These are phyloP conservation scores for Rhododendron molle DNA, from an alignment of 148 eudicot genomes.

Conservation along the genomic window DNA sequence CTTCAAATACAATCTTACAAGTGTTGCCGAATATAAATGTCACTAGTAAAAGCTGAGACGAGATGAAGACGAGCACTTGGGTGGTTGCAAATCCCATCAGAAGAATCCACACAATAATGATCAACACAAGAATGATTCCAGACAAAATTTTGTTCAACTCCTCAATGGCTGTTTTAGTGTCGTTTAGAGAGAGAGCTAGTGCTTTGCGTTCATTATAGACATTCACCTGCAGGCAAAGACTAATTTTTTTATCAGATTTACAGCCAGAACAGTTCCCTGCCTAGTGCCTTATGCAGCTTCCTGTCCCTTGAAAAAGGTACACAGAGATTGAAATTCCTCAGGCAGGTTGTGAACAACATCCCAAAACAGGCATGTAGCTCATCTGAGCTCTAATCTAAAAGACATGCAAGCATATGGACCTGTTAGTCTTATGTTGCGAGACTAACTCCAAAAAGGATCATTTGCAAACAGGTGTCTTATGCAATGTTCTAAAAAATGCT, in stretches of 20 bases:
- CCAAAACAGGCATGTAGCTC: not conserved
- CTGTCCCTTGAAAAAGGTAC: not conserved
- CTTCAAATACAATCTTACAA: conserved; percentile 64
- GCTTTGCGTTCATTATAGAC: conserved; percentile 68
- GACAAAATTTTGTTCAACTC: conserved; percentile 63
- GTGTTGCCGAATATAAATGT: conserved; percentile 66
- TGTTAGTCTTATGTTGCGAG: not conserved
- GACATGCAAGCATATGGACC: not conserved
- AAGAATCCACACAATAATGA: conserved; percentile 58
- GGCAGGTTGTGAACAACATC: not conserved
- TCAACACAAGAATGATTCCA: conserved; percentile 32
- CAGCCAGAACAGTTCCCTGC: not conserved
- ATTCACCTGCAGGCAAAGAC: conserved; percentile 40
- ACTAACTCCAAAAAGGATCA: not conserved
- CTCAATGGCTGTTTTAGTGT: conserved; percentile 83
- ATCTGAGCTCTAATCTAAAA: not conserved
- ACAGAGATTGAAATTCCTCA: not conserved
- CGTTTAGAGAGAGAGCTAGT: conserved; percentile 65
- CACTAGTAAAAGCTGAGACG: conserved; percentile 65
- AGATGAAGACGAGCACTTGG: conserved; percentile 55
- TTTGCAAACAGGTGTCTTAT: not conserved
- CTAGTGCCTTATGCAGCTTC: not conserved
- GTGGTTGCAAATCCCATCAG: conserved; percentile 74
- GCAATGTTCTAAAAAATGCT: not conserved
- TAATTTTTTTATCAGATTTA: not conserved